phyloP scores from a whole-genome alignment of 331 rosid genomes.

The Acacia pycnantha region DNA sequence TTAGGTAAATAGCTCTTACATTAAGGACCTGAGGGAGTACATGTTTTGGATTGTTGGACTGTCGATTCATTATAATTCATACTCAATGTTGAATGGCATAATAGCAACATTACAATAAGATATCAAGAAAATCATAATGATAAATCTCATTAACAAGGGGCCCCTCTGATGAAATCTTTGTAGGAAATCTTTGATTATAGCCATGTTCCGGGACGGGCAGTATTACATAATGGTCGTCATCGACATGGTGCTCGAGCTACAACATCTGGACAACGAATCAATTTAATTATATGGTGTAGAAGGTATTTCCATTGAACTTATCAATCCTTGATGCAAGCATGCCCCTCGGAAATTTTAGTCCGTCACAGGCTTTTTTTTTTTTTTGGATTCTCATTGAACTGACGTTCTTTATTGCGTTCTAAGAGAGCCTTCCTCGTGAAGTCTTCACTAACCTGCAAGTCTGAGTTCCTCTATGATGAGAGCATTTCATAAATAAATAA shows the following conservation, averaged over 20 bases:
- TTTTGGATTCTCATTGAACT: constrained; percentile 5
- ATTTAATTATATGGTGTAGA: constrained; percentile 93
- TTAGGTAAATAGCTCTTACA: no score
- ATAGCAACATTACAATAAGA: not conserved
- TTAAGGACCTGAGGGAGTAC: not conserved
- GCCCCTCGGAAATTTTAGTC: not conserved
- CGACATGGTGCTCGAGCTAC: constrained; percentile 96
- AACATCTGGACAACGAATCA: constrained; percentile 68
- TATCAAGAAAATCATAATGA: constrained; percentile 1
- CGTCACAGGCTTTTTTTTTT: not conserved
- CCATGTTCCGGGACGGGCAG: constrained; percentile 82
- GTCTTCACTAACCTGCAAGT: not conserved
- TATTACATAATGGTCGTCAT: constrained; percentile 90
- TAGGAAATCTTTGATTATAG: constrained; percentile 75
- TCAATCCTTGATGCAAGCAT: not conserved
- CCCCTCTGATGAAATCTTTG: constrained; percentile 17
- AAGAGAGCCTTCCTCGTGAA: not conserved
- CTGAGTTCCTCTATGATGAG: not conserved
- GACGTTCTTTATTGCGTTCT: not conserved
- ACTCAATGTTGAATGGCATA: constrained; percentile 1
- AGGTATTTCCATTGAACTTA: constrained; percentile 51
- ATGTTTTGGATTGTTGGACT: not conserved
- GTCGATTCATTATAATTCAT: not conserved
- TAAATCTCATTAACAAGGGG: constrained; percentile 1
- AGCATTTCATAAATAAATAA: not conserved